These are phyloP conservation scores for Rubroshorea leprosula DNA, from an alignment of 345 rosid species.

Conservation along the genomic window DNA sequence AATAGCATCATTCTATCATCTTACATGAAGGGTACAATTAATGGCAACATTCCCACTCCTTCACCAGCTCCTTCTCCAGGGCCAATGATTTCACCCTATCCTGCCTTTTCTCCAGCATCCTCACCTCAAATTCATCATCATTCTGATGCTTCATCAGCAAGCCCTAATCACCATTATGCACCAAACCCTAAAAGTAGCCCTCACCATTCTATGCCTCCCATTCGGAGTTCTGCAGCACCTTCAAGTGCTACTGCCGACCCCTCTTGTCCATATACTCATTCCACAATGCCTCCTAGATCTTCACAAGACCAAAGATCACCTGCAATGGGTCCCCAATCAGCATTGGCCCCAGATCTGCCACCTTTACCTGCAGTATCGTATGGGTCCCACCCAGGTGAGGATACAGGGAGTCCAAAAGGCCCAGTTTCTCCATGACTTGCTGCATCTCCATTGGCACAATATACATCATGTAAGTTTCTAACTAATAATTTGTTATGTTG, in stretches of 20 bases:
- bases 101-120: slow-evolving; percentile 24
- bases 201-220: slow-evolving; percentile 14
- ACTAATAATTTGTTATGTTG: no score
- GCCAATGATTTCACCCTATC: slow-evolving; percentile 27
- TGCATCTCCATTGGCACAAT: slow-evolving; percentile 21
- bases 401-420: slow-evolving; percentile 13
- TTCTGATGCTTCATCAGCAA: slow-evolving; percentile 17
- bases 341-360: slow-evolving; percentile 22
- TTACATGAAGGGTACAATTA: slow-evolving; percentile 29
- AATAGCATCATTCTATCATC: slow-evolving; percentile 55
- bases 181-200: slow-evolving; percentile 15
- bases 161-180: slow-evolving; percentile 2
- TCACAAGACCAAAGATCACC: slow-evolving; percentile 28
- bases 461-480: slow-evolving; percentile 42
- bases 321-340: slow-evolving; percentile 21
- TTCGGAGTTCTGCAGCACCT: no score
- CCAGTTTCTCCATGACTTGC: slow-evolving; percentile 24
- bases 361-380: slow-evolving; percentile 26
- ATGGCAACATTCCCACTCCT: slow-evolving; percentile 36
- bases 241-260: slow-evolving; percentile 15
- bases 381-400: no score
- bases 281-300: not conserved
- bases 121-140: slow-evolving; percentile 20
- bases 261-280: slow-evolving; percentile 23
- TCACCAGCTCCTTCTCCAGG: slow-evolving; percentile 43